phyloP scores from a whole-genome alignment of 2,329 filamentous ascomycete genomes.

The Thielaviopsis populi region DNA sequence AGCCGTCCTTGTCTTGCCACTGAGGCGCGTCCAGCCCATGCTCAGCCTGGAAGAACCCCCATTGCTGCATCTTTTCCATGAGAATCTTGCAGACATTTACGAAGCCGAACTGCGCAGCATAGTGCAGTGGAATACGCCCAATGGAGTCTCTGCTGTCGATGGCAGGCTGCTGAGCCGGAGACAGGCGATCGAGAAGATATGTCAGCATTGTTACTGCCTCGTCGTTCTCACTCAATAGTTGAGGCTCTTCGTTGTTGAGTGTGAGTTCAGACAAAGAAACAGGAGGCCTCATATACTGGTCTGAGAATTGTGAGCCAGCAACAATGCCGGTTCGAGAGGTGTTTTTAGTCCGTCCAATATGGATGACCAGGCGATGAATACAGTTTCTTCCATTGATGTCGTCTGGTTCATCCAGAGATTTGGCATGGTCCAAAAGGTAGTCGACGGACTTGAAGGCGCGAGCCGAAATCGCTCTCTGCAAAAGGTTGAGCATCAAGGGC shows the following conservation, averaged over 20 bases:
- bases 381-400: conserved; percentile 92
- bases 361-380: conserved; percentile 80
- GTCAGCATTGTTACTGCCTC: conserved; percentile 55
- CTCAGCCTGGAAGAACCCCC: conserved; percentile 71
- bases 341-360: conserved; percentile 64
- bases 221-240: conserved; percentile 52
- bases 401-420: conserved; percentile 66
- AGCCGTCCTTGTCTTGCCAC: conserved; percentile 90
- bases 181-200: conserved; percentile 52
- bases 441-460: conserved; percentile 54
- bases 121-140: conserved; percentile 76
- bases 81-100: conserved; percentile 78
- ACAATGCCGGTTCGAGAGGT: conserved; percentile 18
- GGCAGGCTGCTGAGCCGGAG: conserved; percentile 49
- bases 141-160: conserved; percentile 59
- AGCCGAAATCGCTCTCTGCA: conserved; percentile 62
- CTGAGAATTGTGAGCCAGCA: conserved; percentile 14
- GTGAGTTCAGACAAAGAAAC: conserved; percentile 26
- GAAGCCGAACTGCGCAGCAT: conserved; percentile 88
- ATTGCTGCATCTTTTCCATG: conserved; percentile 76
- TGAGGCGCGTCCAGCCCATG: conserved; percentile 72
- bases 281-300: conserved; percentile 58
- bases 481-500: conserved; percentile 58
- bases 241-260: conserved; percentile 50
- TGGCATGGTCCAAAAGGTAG: conserved; percentile 53